These are phyloP conservation scores for Kregervanrija fluxuum DNA, from an alignment of 805 yeast species.

Conservation along the genomic window DNA sequence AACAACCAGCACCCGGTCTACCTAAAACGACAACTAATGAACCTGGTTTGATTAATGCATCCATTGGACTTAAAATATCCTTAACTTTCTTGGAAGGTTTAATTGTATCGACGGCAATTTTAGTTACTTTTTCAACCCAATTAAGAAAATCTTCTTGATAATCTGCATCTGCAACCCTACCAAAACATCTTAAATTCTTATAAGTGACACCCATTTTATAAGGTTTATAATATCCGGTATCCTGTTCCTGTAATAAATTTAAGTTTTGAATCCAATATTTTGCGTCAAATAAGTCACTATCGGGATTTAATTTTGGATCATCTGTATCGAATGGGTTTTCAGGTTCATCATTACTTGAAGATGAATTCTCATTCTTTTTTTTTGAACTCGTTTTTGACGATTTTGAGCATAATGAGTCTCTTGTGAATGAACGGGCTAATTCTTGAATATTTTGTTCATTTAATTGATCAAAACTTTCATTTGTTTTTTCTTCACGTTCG, in stretches of 20 bases:
- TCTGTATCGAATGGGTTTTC: not conserved
- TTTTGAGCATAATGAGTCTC: too few species aligned
- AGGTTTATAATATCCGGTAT: conserved; percentile 58
- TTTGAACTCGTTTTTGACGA: too few species aligned
- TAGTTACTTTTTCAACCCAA: conserved; percentile 24
- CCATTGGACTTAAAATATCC: conserved; percentile 56
- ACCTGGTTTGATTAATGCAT: conserved; percentile 52
- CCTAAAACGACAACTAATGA: conserved; percentile 64
- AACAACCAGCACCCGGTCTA: conserved; percentile 74
- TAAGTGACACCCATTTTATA: conserved; percentile 49
- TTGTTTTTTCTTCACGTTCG: too few species aligned
- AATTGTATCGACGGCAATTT: conserved; percentile 6
- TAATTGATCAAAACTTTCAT: too few species aligned
- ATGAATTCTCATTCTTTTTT: too few species aligned
- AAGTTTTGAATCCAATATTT: conserved; percentile 57
- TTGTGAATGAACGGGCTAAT: too few species aligned
- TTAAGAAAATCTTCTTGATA: conserved; percentile 50
- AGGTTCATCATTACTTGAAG: conserved; percentile 17
- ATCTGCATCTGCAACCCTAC: conserved; percentile 53
- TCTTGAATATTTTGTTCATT: too few species aligned
- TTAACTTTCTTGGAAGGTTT: conserved; percentile 19
- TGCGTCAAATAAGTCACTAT: conserved; percentile 43
- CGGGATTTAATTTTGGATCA: conserved; percentile 40
- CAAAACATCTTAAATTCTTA: conserved; percentile 48
- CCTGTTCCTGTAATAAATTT: conserved; percentile 39